Evolutionary conservation across 768 basidiomycete species (phyloP).

Genomic region (Boletus tomentosulus): DNA sequence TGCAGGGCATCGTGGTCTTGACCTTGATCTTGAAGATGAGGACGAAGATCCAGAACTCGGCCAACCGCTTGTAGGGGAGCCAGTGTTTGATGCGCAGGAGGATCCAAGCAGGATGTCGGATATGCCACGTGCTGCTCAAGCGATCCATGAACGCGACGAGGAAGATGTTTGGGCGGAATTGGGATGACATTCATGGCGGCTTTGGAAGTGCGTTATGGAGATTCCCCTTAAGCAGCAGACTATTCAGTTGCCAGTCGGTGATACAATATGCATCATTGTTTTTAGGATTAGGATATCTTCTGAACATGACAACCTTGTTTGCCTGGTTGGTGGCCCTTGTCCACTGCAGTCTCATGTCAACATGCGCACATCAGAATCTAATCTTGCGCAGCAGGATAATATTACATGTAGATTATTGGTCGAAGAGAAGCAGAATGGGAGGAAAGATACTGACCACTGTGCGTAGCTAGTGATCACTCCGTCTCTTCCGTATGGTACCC

Average conservation of each 20-base stretch:
- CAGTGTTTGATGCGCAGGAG: slow-evolving; percentile 59
- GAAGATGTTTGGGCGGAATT: slow-evolving; percentile 73
- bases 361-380: background rate
- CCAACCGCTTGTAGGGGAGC: slow-evolving; percentile 54
- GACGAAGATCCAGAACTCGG: slow-evolving; percentile 52
- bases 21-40: slow-evolving; percentile 68
- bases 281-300: background rate
- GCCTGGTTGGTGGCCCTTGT: background rate
- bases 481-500: slow-evolving; percentile 88
- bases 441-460: background rate
- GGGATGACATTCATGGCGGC: slow-evolving; percentile 30
- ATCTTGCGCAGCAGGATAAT: slow-evolving; percentile 8
- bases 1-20: slow-evolving; percentile 57
- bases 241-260: background rate
- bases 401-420: slow-evolving; percentile 25
- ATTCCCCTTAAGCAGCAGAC: background rate
- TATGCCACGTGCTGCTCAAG: slow-evolving; percentile 60
- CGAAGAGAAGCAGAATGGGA: slow-evolving; percentile 9
- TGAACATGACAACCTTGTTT: background rate
- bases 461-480: slow-evolving; percentile 37
- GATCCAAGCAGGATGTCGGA: slow-evolving; percentile 36
- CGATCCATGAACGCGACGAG: slow-evolving; percentile 51
- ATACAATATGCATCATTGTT: background rate
- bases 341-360: background rate
- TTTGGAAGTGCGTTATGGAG: slow-evolving; percentile 4